phyloP scores from a whole-genome alignment of 73 alveolate species.

The Paramecium tetraurelia region DNA sequence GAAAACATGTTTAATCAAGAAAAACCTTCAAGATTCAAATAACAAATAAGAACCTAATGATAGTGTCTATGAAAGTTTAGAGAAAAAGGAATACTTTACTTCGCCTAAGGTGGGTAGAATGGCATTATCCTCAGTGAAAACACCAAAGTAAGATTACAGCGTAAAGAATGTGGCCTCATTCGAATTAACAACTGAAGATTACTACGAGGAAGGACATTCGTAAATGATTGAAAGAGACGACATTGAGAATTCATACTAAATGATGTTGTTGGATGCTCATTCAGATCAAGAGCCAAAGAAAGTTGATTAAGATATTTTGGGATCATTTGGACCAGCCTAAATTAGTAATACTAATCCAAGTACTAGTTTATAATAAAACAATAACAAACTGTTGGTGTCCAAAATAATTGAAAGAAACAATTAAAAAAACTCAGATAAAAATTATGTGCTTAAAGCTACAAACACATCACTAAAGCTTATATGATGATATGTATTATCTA shows the following conservation, averaged over 20 bases:
- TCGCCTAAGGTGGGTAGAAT: neutral
- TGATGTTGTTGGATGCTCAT: neutral
- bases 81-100: neutral
- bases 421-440: neutral
- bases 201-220: neutral
- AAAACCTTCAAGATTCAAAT: neutral
- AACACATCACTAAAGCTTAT: neutral
- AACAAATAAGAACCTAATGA: neutral
- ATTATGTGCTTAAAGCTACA: neutral
- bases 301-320: neutral
- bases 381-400: neutral
- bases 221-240: neutral
- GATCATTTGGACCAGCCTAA: neutral
- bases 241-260: neutral
- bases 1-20: neutral
- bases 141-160: neutral
- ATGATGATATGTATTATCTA: neutral
- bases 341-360: neutral
- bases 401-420: neutral
- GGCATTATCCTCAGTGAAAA: neutral
- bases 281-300: neutral
- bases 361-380: neutral
- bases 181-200: neutral
- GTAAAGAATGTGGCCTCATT: neutral
- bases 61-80: neutral